A percentile compares a stretch with the other conserved stretches of the same genome.
phyloP scores from a whole-genome alignment of 2,329 filamentous ascomycete species.

The Claviceps sorghi region DNA sequence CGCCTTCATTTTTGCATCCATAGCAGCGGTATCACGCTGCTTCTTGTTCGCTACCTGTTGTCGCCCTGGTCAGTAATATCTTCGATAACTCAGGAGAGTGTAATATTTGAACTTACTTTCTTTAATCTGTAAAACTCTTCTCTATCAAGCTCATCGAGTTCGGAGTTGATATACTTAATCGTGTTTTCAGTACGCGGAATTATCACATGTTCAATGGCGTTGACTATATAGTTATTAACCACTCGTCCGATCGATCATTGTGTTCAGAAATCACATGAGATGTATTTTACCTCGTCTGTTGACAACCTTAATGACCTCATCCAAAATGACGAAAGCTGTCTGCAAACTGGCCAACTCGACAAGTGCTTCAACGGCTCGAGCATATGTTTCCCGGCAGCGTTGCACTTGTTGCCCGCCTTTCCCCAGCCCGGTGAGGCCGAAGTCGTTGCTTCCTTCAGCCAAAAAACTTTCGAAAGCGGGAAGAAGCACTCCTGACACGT shows the following conservation, averaged over 20 bases:
- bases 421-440: conserved; percentile 85
- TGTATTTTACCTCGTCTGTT: conserved; percentile 66
- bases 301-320: conserved; percentile 98
- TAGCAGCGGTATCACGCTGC: conserved; percentile 57
- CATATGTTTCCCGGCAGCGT: conserved; percentile 88
- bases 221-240: conserved; percentile 40
- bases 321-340: conserved; percentile 93
- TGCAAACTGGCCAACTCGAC: conserved; percentile 91
- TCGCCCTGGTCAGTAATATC: not conserved
- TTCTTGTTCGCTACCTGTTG: conserved; percentile 61
- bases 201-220: conserved; percentile 92
- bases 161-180: conserved; percentile 99
- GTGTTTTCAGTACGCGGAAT: conserved; percentile 97
- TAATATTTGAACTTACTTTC: conserved; percentile 36
- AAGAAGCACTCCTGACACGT: conserved; percentile 90
- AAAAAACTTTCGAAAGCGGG: conserved; percentile 87
- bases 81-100: not conserved
- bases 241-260: not conserved
- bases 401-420: conserved; percentile 97
- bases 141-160: conserved; percentile 90
- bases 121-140: conserved; percentile 97
- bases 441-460: conserved; percentile 84
- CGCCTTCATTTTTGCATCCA: conserved; percentile 61
- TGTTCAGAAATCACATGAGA: not conserved
- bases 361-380: conserved; percentile 84